Evolutionary conservation across 345 rosid genomes (phyloP).

Genomic region (Abelmoschus esculentus): DNA sequence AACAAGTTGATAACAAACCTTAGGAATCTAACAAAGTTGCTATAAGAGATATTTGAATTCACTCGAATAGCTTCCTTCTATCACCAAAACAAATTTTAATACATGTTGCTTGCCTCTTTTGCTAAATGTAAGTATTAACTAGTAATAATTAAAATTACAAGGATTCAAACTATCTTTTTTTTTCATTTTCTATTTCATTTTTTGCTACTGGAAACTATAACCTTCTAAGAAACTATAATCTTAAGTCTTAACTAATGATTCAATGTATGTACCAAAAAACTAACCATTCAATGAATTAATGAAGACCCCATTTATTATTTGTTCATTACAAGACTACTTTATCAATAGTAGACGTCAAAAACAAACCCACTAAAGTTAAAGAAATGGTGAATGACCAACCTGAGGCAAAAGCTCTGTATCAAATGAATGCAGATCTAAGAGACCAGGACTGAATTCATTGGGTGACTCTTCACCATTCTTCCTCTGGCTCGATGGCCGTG

Average conservation of each 20-base stretch:
- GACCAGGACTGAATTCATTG: slow-evolving; percentile 88
- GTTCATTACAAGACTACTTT: neutral
- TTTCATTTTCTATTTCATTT: too few species aligned
- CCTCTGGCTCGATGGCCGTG: slow-evolving; percentile 48
- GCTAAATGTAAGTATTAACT: too few species aligned
- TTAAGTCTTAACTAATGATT: neutral
- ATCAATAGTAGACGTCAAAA: neutral
- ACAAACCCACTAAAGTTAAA: neutral
- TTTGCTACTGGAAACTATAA: neutral
- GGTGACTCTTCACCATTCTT: slow-evolving; percentile 66
- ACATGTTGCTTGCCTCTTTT: too few species aligned
- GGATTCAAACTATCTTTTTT: too few species aligned
- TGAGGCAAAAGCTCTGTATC: slow-evolving; percentile 94
- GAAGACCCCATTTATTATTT: neutral
- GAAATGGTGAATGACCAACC: slow-evolving; percentile 33
- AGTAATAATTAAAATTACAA: too few species aligned
- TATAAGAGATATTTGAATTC: neutral
- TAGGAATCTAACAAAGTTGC: neutral
- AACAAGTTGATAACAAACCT: neutral
- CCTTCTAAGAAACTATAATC: neutral
- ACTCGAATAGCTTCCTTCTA: neutral
- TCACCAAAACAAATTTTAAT: neutral
- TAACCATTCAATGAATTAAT: neutral
- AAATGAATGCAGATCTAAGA: slow-evolving; percentile 90
- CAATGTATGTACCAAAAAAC: too few species aligned